Evolutionary conservation across 2,329 filamentous ascomycete genomes (phyloP).

Genomic region (Neonectria ditissima): DNA sequence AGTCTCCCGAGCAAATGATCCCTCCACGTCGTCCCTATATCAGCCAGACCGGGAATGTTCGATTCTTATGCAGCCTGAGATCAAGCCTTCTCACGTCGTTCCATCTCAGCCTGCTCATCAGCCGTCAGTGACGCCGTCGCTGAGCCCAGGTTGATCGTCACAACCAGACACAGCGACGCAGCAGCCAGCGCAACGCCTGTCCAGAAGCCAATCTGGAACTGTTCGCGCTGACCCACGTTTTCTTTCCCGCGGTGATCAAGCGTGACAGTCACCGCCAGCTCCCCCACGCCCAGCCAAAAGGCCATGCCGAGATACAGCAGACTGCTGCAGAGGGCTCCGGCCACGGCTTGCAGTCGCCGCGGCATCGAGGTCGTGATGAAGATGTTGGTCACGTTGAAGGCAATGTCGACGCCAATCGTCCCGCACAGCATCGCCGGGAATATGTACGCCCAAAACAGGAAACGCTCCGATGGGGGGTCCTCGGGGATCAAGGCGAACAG

Average conservation of each 20-base stretch:
- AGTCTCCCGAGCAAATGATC: not conserved
- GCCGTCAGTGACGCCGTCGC: conserved; percentile 68
- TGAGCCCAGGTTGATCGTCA: conserved; percentile 66
- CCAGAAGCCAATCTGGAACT: conserved; percentile 76
- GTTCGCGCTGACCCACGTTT: conserved; percentile 57
- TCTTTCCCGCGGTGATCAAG: conserved; percentile 41
- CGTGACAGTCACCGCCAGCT: conserved; percentile 69
- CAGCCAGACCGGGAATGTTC: not conserved
- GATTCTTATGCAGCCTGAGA: too few species aligned
- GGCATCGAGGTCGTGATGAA: conserved; percentile 81
- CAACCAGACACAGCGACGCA: conserved; percentile 63
- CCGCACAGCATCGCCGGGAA: conserved; percentile 76
- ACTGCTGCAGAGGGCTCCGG: conserved; percentile 77
- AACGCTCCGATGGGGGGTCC: conserved; percentile 52
- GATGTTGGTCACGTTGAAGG: conserved; percentile 80
- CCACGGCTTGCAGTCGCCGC: conserved; percentile 73
- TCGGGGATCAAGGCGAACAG: conserved; percentile 74
- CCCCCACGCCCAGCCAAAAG: conserved; percentile 76
- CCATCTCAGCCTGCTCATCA: conserved; percentile 61
- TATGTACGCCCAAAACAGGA: conserved; percentile 76
- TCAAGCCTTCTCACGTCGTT: conserved; percentile 17
- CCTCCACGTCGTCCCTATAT: not conserved
- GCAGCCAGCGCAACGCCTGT: conserved; percentile 69
- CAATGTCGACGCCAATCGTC: conserved; percentile 80
- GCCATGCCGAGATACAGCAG: conserved; percentile 79